Conservation (phyloP, 768 basidiomycete species). For the Suillus weaverae region DNA sequence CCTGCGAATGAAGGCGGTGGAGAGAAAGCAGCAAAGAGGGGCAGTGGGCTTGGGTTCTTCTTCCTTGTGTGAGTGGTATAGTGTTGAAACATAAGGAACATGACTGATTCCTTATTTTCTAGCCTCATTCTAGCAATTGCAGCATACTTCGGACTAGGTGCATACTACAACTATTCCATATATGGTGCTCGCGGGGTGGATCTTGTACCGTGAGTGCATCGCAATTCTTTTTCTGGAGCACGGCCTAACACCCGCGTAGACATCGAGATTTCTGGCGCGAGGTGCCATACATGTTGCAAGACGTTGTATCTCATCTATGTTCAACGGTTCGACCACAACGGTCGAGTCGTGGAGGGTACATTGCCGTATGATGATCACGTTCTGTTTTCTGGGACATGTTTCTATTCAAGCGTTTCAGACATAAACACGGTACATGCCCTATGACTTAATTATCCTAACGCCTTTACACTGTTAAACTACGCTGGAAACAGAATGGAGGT, state of each 20-base stretch:
- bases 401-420: neutral
- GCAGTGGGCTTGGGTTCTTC: slow-evolving; percentile 86
- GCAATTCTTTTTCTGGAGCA: slow-evolving; percentile 8
- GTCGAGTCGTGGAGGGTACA: slow-evolving; percentile 69
- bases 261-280: slow-evolving; percentile 92
- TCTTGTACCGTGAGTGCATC: slow-evolving; percentile 73
- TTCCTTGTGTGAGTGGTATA: slow-evolving; percentile 67
- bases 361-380: slow-evolving; percentile 55
- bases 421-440: neutral
- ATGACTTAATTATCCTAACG: neutral
- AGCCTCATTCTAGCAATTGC: slow-evolving; percentile 66
- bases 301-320: slow-evolving; percentile 77
- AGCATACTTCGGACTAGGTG: slow-evolving; percentile 75
- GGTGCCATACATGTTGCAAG: slow-evolving; percentile 81
- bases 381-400: neutral
- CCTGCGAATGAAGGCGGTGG: slow-evolving; percentile 15
- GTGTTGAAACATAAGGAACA: neutral
- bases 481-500: neutral
- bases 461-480: neutral
- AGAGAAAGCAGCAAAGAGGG: slow-evolving; percentile 39
- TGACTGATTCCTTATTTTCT: slow-evolving; percentile 9
- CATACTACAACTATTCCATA: slow-evolving; percentile 85
- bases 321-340: slow-evolving; percentile 68
- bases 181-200: slow-evolving; percentile 85
- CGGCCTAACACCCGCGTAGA: slow-evolving; percentile 36